phyloP scores from a whole-genome alignment of 345 rosid genomes.

The Hypericum perforatum region DNA sequence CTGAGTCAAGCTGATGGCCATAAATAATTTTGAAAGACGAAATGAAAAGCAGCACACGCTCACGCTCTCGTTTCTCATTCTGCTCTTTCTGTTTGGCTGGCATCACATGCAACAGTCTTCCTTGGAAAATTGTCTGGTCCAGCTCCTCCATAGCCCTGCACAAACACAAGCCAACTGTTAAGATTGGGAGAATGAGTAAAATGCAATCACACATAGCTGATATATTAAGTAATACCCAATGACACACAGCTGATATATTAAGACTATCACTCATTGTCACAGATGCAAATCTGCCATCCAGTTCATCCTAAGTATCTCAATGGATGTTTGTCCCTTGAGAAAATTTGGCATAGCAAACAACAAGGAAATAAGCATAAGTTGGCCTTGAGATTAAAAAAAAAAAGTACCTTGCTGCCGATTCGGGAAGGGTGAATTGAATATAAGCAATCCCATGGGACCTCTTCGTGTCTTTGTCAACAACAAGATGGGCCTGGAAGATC shows the following conservation, averaged over 20 bases:
- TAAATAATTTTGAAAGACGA: too few species aligned
- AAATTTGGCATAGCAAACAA: too few species aligned
- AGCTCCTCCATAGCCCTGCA: constrained; percentile 70
- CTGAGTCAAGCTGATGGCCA: too few species aligned
- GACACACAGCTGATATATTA: too few species aligned
- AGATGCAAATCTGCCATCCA: too few species aligned
- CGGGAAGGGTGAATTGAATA: constrained; percentile 46
- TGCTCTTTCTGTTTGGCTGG: constrained; percentile 47
- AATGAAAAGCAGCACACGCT: constrained; percentile 6
- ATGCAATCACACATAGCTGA: too few species aligned
- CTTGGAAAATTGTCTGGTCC: constrained; percentile 80
- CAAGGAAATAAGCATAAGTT: background rate
- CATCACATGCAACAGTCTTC: constrained; percentile 80
- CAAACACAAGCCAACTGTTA: constrained; percentile 3
- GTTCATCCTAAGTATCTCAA: too few species aligned
- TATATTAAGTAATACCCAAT: too few species aligned
- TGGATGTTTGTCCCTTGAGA: too few species aligned
- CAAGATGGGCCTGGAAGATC: constrained; percentile 71
- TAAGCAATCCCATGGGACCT: constrained; percentile 86
- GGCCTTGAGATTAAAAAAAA: constrained; percentile 2
- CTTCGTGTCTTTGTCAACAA: constrained; percentile 81
- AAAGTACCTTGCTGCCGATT: constrained; percentile 79
- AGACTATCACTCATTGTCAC: too few species aligned
- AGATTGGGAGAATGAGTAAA: constrained; percentile 1
- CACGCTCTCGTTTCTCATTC: constrained; percentile 43